These are phyloP conservation scores for Trypanosoma brucei DNA, from an alignment of 208 protist species.

Conservation along the genomic window DNA sequence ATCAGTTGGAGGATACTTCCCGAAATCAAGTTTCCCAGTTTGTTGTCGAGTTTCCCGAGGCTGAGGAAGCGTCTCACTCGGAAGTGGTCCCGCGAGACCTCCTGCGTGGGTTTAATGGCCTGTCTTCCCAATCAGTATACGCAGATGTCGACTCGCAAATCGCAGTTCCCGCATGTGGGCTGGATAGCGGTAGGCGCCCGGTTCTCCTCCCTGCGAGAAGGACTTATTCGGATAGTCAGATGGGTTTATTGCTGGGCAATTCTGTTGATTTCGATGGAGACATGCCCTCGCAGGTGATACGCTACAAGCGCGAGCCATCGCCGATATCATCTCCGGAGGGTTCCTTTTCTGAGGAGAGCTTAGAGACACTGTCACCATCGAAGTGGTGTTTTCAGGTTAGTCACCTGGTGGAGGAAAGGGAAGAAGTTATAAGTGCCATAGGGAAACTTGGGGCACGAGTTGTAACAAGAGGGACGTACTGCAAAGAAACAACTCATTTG, in stretches of 20 bases:
- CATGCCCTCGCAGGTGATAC: slow-evolving; percentile 20
- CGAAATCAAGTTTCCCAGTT: background rate
- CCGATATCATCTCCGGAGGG: background rate
- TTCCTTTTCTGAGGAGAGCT: background rate
- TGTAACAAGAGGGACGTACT: slow-evolving; percentile 39
- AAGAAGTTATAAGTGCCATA: slow-evolving; percentile 36
- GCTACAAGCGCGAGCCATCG: slow-evolving; percentile 12
- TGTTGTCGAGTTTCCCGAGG: no score
- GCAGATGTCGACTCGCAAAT: no score
- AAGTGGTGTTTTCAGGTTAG: slow-evolving; percentile 66
- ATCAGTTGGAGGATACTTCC: background rate
- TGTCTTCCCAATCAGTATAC: background rate
- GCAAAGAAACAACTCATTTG: slow-evolving; percentile 40
- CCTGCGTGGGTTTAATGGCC: background rate
- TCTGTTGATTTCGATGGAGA: background rate
- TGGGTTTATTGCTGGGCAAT: background rate
- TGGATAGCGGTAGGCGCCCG: no score
- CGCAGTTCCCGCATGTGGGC: no score
- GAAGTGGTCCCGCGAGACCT: background rate
- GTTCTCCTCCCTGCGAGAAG: no score
- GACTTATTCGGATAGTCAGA: no score
- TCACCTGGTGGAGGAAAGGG: slow-evolving; percentile 40
- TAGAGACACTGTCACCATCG: background rate
- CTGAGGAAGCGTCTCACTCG: no score
- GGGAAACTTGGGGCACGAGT: slow-evolving; percentile 38